These are phyloP conservation scores for Rosa multiflora DNA, from an alignment of 306 rosid species.

Conservation along the genomic window DNA sequence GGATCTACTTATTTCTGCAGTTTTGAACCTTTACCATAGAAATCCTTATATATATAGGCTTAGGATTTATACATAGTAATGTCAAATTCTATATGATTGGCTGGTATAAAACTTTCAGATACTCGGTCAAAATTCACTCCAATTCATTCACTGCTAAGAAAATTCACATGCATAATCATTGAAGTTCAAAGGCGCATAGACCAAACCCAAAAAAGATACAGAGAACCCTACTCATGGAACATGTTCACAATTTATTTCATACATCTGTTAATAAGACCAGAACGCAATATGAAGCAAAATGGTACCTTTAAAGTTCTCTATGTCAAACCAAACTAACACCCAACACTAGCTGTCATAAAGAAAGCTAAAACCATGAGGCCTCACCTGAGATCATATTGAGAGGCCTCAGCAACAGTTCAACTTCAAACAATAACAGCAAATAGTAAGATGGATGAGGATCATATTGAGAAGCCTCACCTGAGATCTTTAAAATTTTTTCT, in stretches of 20 bases:
- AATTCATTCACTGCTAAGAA: not conserved
- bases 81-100: not conserved
- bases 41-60: conserved; percentile 1
- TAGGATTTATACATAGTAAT: not conserved
- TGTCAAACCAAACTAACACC: not conserved
- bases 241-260: not conserved
- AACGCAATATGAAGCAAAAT: not conserved
- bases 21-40: not conserved
- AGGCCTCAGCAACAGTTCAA: not conserved
- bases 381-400: not conserved
- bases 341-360: not conserved
- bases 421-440: conserved; percentile 9
- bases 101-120: not conserved
- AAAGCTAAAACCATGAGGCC: no score
- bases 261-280: not conserved
- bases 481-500: conserved; percentile 29
- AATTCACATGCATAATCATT: not conserved
- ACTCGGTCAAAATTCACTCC: no score
- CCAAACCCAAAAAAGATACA: not conserved
- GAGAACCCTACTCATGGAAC: not conserved
- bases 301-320: not conserved
- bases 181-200: not conserved
- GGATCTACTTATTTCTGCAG: not conserved
- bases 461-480: conserved; percentile 38
- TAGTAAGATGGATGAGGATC: conserved; percentile 19